These are phyloP conservation scores for Colletotrichum sp. DNA, from an alignment of 2,329 filamentous ascomycete genomes.

Conservation along the genomic window DNA sequence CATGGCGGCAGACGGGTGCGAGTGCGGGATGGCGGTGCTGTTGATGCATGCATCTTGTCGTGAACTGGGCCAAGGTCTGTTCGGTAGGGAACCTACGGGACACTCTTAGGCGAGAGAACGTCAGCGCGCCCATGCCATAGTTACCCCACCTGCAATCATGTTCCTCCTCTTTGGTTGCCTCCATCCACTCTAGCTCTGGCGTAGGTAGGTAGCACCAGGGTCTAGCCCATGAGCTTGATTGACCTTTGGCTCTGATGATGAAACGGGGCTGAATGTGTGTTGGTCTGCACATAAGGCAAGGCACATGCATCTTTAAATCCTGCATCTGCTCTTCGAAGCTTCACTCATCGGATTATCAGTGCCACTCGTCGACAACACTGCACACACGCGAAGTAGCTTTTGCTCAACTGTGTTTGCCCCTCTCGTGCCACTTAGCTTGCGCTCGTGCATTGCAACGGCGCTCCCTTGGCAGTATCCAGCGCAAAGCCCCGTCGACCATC, in stretches of 20 bases:
- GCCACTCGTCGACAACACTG: neutral
- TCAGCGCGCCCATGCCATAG: neutral
- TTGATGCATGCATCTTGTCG: neutral
- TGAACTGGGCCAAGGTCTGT: neutral
- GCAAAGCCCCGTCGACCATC: neutral
- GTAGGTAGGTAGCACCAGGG: neutral
- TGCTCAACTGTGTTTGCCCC: neutral
- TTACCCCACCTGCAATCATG: neutral
- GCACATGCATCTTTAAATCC: neutral
- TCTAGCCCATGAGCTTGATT: constrained; percentile 6
- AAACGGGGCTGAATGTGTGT: constrained; percentile 4
- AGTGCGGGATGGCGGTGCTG: neutral
- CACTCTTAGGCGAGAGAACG: neutral
- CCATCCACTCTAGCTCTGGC: neutral
- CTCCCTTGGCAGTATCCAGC: neutral
- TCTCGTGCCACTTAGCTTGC: neutral
- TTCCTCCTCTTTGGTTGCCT: neutral
- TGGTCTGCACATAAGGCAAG: neutral
- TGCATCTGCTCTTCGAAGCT: neutral
- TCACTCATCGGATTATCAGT: neutral
- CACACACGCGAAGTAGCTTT: neutral
- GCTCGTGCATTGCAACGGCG: neutral
- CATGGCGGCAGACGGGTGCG: neutral
- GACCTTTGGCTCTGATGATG: constrained; percentile 15
- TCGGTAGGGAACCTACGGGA: neutral